phyloP scores from a whole-genome alignment of 805 yeast species.

The Wickerhamomyces bisporus region DNA sequence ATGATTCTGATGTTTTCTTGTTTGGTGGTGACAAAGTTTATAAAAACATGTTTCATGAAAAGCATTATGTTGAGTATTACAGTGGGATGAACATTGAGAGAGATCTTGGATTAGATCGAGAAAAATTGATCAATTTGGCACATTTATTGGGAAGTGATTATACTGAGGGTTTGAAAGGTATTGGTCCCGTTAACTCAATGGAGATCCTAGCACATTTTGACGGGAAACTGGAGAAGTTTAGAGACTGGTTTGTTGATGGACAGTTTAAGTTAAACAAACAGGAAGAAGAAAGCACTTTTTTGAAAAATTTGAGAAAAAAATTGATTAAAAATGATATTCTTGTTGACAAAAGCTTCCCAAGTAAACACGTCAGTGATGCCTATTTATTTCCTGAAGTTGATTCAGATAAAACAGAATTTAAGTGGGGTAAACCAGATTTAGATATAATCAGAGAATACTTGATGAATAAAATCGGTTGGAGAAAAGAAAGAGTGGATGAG shows the following conservation, averaged over 20 bases:
- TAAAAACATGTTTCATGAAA: constrained; percentile 91
- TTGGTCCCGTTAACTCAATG: constrained; percentile 91
- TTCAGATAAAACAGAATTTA: constrained; percentile 66
- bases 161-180: constrained; percentile 86
- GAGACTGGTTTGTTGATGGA: constrained; percentile 37
- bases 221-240: constrained; percentile 34
- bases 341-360: constrained; percentile 67
- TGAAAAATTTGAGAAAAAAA: constrained; percentile 52
- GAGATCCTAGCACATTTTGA: constrained; percentile 82
- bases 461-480: constrained; percentile 75
- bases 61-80: constrained; percentile 86
- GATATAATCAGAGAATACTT: constrained; percentile 72
- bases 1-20: constrained; percentile 93
- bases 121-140: constrained; percentile 73
- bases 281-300: constrained; percentile 40
- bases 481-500: constrained; percentile 68
- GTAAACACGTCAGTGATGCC: constrained; percentile 61
- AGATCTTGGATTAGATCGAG: constrained; percentile 60
- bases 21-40: constrained; percentile 86
- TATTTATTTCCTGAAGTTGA: constrained; percentile 82
- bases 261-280: constrained; percentile 38
- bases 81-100: constrained; percentile 49
- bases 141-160: constrained; percentile 89
- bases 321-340: constrained; percentile 49
- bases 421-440: constrained; percentile 87